Conservation (phyloP, 2,329 filamentous ascomycete genomes). For the Taxawa tesnikishii region DNA sequence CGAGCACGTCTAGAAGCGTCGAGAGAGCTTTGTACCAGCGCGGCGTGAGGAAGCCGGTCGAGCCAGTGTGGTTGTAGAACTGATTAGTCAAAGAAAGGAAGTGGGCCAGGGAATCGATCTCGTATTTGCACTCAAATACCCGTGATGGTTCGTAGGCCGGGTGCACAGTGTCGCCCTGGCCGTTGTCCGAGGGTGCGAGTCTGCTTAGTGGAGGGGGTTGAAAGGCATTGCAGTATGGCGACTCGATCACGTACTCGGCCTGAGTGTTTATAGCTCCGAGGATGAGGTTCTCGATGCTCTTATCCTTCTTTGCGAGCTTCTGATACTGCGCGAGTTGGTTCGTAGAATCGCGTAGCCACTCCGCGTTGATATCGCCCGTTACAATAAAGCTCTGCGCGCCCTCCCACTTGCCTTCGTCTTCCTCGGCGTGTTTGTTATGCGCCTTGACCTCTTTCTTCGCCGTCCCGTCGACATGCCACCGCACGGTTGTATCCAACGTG, state of each 20-base stretch:
- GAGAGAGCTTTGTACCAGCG: constrained; percentile 72
- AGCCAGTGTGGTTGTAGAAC: constrained; percentile 69
- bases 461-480: constrained; percentile 65
- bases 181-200: constrained; percentile 59
- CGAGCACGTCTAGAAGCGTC: constrained; percentile 59
- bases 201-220: constrained; percentile 82
- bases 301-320: constrained; percentile 67
- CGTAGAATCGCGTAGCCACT: constrained; percentile 85
- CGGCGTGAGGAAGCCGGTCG: constrained; percentile 62
- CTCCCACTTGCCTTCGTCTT: constrained; percentile 56
- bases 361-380: constrained; percentile 83
- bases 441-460: constrained; percentile 27
- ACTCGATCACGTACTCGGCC: constrained; percentile 84
- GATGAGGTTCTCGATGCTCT: constrained; percentile 65
- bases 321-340: constrained; percentile 93
- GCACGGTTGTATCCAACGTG: constrained; percentile 77
- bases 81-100: constrained; percentile 80
- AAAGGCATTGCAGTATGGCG: constrained; percentile 96
- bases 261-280: constrained; percentile 94
- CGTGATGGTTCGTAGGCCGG: constrained; percentile 71
- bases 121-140: constrained; percentile 98
- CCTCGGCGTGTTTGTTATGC: constrained; percentile 14
- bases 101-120: constrained; percentile 87
- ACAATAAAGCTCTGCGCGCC: constrained; percentile 88
- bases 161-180: constrained; percentile 73